Base-by-base conservation (phyloP, 306 rosid species). In the Albizia julibrissin region DNA sequence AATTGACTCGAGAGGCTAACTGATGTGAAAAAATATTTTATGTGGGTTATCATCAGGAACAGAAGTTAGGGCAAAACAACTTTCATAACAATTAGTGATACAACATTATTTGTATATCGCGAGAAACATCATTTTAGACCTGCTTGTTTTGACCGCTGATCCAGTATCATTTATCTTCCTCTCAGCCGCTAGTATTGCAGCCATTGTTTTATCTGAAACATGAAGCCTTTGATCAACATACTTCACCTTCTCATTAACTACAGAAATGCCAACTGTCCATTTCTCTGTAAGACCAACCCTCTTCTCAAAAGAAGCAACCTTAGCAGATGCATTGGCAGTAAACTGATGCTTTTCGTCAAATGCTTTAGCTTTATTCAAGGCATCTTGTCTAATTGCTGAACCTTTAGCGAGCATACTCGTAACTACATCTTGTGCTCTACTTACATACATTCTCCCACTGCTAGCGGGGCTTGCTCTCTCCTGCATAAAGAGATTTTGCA, bases 131-230 rank as follows among this genome's bases (percentile, higher is more conserved):
- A 73, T 2, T 22, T n/a, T 65, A 74, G 83, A 91, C 92, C 91
- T 91, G 88, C 94, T 91, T 82, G 91, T 89, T 89, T 89, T 91
- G 69, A 91, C 91, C 24, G 91, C 91, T 52, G 95, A 91, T 68
- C 95, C 93, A 2, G 93, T 91, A 74, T 89, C 87, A 69, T 91
- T 91, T 47, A 91, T 54, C 82, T 88, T 91, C 74, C 93, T 89
- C 83, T 92, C 90, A 43, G 91, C 91, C 56, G 93, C 90, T 72
- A 89, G 84, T 82, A 89, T 82, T 59, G 91, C 93, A 13, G 91
- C 89, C 93, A 87, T 92, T 19, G 93, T 87, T 86, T 90, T 92
- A 79, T 88, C 92, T 3, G 97, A 90, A 79, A 89, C 91, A 14
- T 89, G 94, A 77, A 92, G 89, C 68, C 89, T 87, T 54, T 89